These are phyloP conservation scores for Colletotrichum incanum DNA, from an alignment of 2,329 filamentous ascomycete genomes.

Conservation along the genomic window DNA sequence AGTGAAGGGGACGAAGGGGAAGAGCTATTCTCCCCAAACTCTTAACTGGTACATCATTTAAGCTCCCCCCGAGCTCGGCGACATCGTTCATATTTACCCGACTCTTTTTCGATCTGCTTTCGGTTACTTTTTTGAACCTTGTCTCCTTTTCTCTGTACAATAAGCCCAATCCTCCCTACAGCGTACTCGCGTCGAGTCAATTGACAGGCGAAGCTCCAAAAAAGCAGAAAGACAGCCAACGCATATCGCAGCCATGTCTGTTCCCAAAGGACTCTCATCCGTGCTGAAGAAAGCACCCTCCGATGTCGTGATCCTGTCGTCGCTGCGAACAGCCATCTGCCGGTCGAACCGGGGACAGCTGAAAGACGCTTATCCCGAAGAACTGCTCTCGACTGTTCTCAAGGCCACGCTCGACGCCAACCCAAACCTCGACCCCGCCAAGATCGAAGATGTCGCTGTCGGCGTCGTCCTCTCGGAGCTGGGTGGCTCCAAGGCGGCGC, in stretches of 20 bases:
- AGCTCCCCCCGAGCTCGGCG: conserved; percentile 36
- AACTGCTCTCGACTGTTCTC: conserved; percentile 81
- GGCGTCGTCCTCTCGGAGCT: conserved; percentile 93
- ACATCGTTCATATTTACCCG: conserved; percentile 36
- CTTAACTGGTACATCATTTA: conserved; percentile 30
- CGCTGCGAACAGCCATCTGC: conserved; percentile 90
- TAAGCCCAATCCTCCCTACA: neutral
- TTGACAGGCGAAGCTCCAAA: conserved; percentile 11
- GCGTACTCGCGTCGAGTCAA: neutral
- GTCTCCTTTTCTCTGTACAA: conserved; percentile 12
- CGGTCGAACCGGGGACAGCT: conserved; percentile 87
- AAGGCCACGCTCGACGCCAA: conserved; percentile 79
- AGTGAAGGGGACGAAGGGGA: conserved; percentile 28
- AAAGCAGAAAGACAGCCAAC: neutral
- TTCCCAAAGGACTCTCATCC: conserved; percentile 78
- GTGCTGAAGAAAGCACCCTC: conserved; percentile 84
- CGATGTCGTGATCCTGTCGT: conserved; percentile 90
- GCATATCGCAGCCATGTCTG: conserved; percentile 57
- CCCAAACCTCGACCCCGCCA: conserved; percentile 78
- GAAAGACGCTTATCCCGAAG: conserved; percentile 91
- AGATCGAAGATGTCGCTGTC: conserved; percentile 86
- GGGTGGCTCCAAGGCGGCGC: conserved; percentile 89
- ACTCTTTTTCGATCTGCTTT: conserved; percentile 23
- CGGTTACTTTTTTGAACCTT: conserved; percentile 6
- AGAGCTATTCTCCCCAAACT: conserved; percentile 39